These are phyloP conservation scores for Cryphonectria parasitica DNA, from an alignment of 2,329 filamentous ascomycete species.

Conservation along the genomic window DNA sequence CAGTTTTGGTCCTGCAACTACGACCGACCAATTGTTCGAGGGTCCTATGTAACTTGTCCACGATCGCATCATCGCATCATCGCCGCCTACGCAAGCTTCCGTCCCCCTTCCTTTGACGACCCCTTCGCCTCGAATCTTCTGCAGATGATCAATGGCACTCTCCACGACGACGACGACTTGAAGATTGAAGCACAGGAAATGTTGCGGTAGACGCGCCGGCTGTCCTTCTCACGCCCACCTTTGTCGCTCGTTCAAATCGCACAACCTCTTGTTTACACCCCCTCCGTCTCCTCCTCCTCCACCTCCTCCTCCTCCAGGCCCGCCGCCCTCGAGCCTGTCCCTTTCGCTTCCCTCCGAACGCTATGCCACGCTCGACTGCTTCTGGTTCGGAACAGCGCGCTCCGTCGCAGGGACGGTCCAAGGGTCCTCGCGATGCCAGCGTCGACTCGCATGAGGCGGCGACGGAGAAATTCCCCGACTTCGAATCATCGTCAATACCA, in stretches of 20 bases:
- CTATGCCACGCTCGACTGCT: constrained; percentile 47
- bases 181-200: constrained; percentile 24
- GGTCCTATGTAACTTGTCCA: constrained; percentile 14
- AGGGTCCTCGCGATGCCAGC: constrained; percentile 34
- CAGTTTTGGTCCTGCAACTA: not conserved
- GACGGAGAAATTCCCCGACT: constrained; percentile 61
- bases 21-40: not conserved
- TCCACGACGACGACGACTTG: constrained; percentile 18
- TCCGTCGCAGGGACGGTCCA: constrained; percentile 40
- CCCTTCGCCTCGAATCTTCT: constrained; percentile 13
- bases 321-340: constrained; percentile 17
- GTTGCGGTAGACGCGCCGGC: constrained; percentile 25
- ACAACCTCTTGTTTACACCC: constrained; percentile 20
- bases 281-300: not conserved
- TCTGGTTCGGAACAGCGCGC: constrained; percentile 38
- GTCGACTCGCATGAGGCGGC: constrained; percentile 41
- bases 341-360: constrained; percentile 13
- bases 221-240: constrained; percentile 17
- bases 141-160: constrained; percentile 6
- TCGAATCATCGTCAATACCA: constrained; percentile 43
- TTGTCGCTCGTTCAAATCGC: constrained; percentile 30
- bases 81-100: constrained; percentile 17
- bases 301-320: not conserved
- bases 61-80: constrained; percentile 27
- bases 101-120: not conserved